Percentiles rank a stretch among this genome's conserved stretches.
These are phyloP conservation scores for Malus asiatica DNA, from an alignment of 306 rosid species.

Conservation along the genomic window DNA sequence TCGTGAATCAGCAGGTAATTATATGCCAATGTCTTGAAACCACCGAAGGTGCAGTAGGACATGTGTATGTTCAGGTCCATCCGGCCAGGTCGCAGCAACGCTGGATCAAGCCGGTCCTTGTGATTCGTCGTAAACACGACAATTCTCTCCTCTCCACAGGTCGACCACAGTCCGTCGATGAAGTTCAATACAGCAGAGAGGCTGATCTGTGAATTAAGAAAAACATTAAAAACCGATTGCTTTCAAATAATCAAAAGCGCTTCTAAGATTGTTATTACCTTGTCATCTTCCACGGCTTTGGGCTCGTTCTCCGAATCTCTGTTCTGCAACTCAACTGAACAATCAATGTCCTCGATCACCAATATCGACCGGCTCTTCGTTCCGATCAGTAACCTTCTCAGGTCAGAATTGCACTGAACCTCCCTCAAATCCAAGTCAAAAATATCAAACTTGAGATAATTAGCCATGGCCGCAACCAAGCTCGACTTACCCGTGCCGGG, in stretches of 20 bases:
- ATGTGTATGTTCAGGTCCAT: conserved; percentile 53
- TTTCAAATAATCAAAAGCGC: no score
- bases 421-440: conserved; percentile 54
- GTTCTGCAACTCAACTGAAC: conserved; percentile 42
- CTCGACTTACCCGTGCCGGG: conserved; percentile 58
- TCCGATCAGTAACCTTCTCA: conserved; percentile 47
- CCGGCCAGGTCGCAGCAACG: conserved; percentile 50
- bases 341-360: conserved; percentile 55
- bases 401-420: conserved; percentile 52
- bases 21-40: conserved; percentile 36
- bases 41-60: conserved; percentile 39
- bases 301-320: conserved; percentile 15
- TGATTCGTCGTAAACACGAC: conserved; percentile 41
- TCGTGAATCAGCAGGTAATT: conserved; percentile 39
- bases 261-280: conserved; percentile 14
- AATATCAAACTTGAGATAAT: conserved; percentile 42
- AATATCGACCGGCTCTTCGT: conserved; percentile 41
- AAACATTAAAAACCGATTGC: background rate
- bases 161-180: conserved; percentile 60
- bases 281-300: conserved; percentile 25
- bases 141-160: conserved; percentile 51
- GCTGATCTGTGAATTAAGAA: conserved; percentile 25
- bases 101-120: conserved; percentile 45
- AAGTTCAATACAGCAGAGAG: conserved; percentile 51
- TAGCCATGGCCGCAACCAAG: conserved; percentile 57